phyloP scores from a whole-genome alignment of 129 eudicot species.

The Sambucus nigra region DNA sequence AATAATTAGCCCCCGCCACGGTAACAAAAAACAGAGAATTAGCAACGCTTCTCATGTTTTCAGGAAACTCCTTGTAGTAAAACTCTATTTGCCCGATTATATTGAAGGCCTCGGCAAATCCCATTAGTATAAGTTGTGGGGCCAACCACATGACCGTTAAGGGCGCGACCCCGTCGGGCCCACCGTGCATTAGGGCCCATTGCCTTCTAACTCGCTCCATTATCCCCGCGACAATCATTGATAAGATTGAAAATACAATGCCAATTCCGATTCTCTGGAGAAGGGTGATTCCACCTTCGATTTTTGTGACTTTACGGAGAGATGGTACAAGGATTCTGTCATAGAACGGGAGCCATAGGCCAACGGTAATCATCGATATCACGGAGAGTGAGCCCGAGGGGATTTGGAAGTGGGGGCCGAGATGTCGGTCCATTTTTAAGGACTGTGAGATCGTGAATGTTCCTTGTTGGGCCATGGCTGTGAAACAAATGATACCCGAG shows the following conservation, averaged over 20 bases:
- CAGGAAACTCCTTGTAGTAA: slow-evolving; percentile 85
- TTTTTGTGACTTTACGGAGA: slow-evolving; percentile 47
- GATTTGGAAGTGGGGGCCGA: slow-evolving; percentile 56
- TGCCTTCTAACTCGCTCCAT: slow-evolving; percentile 59
- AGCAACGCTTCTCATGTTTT: slow-evolving; percentile 67
- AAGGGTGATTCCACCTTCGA: slow-evolving; percentile 67
- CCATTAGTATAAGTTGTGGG: slow-evolving; percentile 73
- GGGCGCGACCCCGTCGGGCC: slow-evolving; percentile 45
- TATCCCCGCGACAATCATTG: slow-evolving; percentile 76
- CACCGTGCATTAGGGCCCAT: slow-evolving; percentile 26
- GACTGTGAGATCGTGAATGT: slow-evolving; percentile 82
- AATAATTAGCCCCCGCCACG: slow-evolving; percentile 49
- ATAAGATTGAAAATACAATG: slow-evolving; percentile 37
- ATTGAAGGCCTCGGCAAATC: slow-evolving; percentile 76
- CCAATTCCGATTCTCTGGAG: slow-evolving; percentile 90
- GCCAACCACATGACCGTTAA: slow-evolving; percentile 71
- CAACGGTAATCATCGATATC: slow-evolving; percentile 61
- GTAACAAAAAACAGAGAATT: slow-evolving; percentile 44
- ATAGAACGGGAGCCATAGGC: slow-evolving; percentile 76
- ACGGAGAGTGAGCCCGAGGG: slow-evolving; percentile 70
- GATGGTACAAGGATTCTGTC: slow-evolving; percentile 62
- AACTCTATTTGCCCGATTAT: slow-evolving; percentile 76
- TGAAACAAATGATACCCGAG: slow-evolving; percentile 71
- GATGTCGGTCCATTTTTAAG: slow-evolving; percentile 61
- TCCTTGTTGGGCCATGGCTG: slow-evolving; percentile 57